Conservation (phyloP, 192 early-diverging fungal genomes). For the Lunasporangiospora selenospora region DNA sequence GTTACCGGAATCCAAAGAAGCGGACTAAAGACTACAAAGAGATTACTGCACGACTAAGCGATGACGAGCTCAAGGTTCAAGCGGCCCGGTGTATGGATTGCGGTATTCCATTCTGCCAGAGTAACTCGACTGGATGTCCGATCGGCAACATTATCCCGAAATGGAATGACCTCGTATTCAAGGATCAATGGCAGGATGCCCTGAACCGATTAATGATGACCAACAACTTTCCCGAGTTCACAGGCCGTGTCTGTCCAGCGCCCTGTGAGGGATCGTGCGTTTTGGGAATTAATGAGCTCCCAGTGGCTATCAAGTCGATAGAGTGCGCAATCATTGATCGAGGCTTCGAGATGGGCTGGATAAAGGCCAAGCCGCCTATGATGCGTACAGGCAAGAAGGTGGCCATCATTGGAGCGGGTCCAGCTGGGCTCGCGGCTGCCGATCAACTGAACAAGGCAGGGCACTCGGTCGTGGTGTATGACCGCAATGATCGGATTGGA, state of each 20-base stretch:
- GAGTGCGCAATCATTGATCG: constrained; percentile 95
- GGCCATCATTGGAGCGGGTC: constrained; percentile 91
- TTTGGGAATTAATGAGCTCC: constrained; percentile 87
- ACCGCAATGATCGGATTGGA: constrained; percentile 91
- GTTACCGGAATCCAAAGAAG: constrained; percentile 78
- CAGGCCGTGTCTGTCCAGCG: constrained; percentile 95
- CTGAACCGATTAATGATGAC: constrained; percentile 88
- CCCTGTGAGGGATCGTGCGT: constrained; percentile 95
- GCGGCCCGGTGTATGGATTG: constrained; percentile 95
- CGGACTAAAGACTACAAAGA: constrained; percentile 88
- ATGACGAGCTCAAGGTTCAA: constrained; percentile 80
- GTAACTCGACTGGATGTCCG: constrained; percentile 92
- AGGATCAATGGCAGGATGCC: constrained; percentile 91
- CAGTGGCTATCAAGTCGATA: constrained; percentile 93
- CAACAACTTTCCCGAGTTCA: constrained; percentile 98
- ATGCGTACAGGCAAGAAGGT: constrained; percentile 77
- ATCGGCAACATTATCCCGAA: constrained; percentile 97
- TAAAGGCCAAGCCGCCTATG: constrained; percentile 75
- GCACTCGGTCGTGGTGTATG: constrained; percentile 89
- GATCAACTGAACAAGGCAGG: constrained; percentile 96
- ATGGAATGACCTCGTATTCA: constrained; percentile 97
- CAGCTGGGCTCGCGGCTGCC: constrained; percentile 89
- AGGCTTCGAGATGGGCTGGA: constrained; percentile 95
- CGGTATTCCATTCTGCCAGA: constrained; percentile 96
- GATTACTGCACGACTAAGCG: constrained; percentile 80